These are phyloP conservation scores for Dictyostelium discoideum DNA, from an alignment of 78 protist species.

Conservation along the genomic window DNA sequence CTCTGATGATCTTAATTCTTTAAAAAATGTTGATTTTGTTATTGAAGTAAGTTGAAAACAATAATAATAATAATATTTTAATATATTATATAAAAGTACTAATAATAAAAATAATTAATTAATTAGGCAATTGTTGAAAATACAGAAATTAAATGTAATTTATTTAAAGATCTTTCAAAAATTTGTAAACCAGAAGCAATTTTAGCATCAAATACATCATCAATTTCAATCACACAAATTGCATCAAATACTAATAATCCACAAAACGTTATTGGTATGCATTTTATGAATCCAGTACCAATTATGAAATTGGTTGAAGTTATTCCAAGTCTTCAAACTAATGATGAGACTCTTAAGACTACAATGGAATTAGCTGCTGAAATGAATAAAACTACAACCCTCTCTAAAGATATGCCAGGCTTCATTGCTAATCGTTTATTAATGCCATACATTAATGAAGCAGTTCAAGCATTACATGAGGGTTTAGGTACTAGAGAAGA, in stretches of 20 bases:
- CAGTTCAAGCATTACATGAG: conserved; percentile 83
- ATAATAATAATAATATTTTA: not conserved
- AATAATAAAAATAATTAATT: too few species aligned
- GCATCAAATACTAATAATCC: conserved; percentile 78
- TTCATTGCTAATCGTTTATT: conserved; percentile 90
- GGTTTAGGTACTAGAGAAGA: conserved; percentile 87
- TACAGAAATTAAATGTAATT: conserved; percentile 73
- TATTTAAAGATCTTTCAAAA: conserved; percentile 69
- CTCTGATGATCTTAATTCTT: conserved; percentile 23
- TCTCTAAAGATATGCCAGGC: conserved; percentile 89
- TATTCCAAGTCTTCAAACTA: conserved; percentile 88
- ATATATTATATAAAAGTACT: not conserved
- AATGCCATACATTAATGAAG: conserved; percentile 95
- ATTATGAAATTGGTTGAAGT: conserved; percentile 92
- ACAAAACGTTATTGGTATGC: conserved; percentile 94
- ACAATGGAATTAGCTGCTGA: conserved; percentile 77
- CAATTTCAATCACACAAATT: conserved; percentile 91
- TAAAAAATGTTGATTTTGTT: conserved; percentile 74
- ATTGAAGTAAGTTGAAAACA: conserved; percentile 42
- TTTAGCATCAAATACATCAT: conserved; percentile 91
- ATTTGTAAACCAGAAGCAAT: conserved; percentile 73
- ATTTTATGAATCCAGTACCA: conserved; percentile 93
- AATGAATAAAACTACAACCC: conserved; percentile 90
- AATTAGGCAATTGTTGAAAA: conserved; percentile 89
- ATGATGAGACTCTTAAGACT: conserved; percentile 37